Percentiles rank a stretch among this genome's conserved stretches.
Conservation (phyloP, 2,329 filamentous ascomycete genomes). For the Myriangium duriaei region DNA sequence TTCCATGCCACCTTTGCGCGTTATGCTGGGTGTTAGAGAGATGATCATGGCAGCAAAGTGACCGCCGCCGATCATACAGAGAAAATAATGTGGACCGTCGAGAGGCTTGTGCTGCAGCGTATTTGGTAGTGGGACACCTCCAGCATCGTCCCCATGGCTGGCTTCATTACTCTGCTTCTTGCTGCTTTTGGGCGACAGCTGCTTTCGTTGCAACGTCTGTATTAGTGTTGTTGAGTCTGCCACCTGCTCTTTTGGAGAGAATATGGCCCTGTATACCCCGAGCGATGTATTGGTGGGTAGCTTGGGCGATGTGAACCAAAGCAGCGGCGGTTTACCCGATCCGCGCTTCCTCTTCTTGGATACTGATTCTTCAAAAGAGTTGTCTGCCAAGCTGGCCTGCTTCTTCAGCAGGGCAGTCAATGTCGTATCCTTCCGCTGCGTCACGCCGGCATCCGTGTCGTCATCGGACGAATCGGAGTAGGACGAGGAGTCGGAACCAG, state of each 20-base stretch:
- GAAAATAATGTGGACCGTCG: constrained; percentile 73
- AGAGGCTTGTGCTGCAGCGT: constrained; percentile 37
- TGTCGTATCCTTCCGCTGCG: constrained; percentile 50
- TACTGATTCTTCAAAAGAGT: constrained; percentile 24
- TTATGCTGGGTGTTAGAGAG: constrained; percentile 66
- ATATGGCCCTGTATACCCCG: constrained; percentile 73
- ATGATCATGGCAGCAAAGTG: constrained; percentile 97
- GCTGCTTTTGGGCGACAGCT: constrained; percentile 51
- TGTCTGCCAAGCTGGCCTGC: constrained; percentile 61
- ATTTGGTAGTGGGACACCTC: constrained; percentile 43
- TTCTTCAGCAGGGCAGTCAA: constrained; percentile 68
- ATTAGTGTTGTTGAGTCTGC: constrained; percentile 46
- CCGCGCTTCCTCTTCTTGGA: constrained; percentile 40
- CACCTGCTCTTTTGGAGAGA: constrained; percentile 59
- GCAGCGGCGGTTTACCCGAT: constrained; percentile 56
- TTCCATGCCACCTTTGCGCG: constrained; percentile 58
- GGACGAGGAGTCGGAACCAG: constrained; percentile 61
- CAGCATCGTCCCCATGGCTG: constrained; percentile 34
- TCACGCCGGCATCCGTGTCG: constrained; percentile 41
- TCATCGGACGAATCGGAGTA: constrained; percentile 59
- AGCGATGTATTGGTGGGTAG: constrained; percentile 69
- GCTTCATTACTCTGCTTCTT: constrained; percentile 29
- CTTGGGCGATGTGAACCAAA: constrained; percentile 73
- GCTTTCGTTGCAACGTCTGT: constrained; percentile 61
- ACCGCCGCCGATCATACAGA: constrained; percentile 97